A percentile compares a stretch with the other conserved stretches of the same genome.
Evolutionary conservation across 306 rosid species (phyloP).

Genomic region (Echinosophora koreensis): DNA sequence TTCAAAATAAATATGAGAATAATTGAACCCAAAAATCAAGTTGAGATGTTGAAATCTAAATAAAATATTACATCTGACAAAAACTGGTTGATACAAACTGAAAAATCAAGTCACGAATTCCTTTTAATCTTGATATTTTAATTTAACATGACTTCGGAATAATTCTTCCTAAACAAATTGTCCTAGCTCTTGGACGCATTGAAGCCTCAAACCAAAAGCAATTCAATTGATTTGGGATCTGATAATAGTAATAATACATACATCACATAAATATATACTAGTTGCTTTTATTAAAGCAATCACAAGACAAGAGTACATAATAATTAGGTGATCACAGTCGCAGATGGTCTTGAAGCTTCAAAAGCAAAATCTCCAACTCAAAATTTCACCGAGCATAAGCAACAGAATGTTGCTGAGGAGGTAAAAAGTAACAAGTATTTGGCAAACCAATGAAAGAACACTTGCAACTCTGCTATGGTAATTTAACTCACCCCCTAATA

Average conservation of each 20-base stretch:
- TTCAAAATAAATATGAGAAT: not conserved
- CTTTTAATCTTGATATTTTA: not conserved
- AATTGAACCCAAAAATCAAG: not conserved
- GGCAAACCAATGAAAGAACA: constrained; percentile 39
- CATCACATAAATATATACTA: not conserved
- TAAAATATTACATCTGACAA: not conserved
- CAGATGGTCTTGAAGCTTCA: constrained; percentile 12
- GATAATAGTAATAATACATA: too few species aligned
- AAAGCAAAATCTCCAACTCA: constrained; percentile 37
- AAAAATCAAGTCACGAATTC: not conserved
- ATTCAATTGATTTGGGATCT: not conserved
- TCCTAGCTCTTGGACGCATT: not conserved
- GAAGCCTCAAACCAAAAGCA: not conserved
- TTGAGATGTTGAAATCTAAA: not conserved
- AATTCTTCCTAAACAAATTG: constrained; percentile 15
- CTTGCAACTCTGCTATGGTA: constrained; percentile 35
- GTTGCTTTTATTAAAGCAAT: not conserved
- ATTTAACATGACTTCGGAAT: not conserved
- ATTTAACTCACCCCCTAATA: constrained; percentile 54
- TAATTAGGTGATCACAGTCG: not conserved
- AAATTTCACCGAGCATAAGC: constrained; percentile 20
- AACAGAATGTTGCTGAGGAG: constrained; percentile 41
- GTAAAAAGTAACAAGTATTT: constrained; percentile 25
- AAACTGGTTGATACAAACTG: not conserved
- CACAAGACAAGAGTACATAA: not conserved